Conservation (phyloP, 129 eudicot genomes). For the Flaveria brownii region DNA sequence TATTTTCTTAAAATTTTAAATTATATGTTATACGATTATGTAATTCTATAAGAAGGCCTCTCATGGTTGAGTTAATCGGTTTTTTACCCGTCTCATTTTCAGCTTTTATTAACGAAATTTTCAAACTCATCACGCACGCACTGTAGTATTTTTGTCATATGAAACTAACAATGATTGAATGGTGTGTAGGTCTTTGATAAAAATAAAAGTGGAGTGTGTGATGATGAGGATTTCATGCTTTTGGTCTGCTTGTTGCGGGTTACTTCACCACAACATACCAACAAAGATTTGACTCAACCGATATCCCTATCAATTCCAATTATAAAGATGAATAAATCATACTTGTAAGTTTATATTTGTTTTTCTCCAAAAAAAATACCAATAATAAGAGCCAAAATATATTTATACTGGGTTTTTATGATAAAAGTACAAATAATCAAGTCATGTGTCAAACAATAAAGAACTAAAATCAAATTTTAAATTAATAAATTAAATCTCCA, state of each 20-base stretch:
- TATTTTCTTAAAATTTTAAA: neutral
- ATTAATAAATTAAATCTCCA: constrained; percentile 9
- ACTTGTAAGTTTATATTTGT: neutral
- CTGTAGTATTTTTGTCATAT: neutral
- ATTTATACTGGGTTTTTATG: neutral
- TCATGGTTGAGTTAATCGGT: neutral
- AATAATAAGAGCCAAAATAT: neutral
- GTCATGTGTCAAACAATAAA: neutral
- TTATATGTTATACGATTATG: neutral
- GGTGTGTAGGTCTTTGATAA: constrained; percentile 14
- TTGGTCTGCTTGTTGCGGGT: constrained; percentile 38
- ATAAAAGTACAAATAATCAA: neutral
- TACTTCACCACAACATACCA: constrained; percentile 25
- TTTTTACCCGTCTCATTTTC: neutral
- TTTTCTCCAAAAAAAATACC: neutral
- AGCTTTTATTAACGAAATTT: neutral
- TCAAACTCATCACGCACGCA: neutral
- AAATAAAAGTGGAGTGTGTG: constrained; percentile 23
- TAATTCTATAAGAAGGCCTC: neutral
- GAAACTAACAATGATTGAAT: constrained; percentile 16
- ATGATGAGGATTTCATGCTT: constrained; percentile 31
- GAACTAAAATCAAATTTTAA: neutral
- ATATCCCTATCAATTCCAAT: neutral
- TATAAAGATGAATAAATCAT: constrained; percentile 6
- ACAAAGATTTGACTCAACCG: constrained; percentile 23